These are phyloP conservation scores for Gonium pectorale DNA, from an alignment of 139 green algal species.

Conservation along the genomic window DNA sequence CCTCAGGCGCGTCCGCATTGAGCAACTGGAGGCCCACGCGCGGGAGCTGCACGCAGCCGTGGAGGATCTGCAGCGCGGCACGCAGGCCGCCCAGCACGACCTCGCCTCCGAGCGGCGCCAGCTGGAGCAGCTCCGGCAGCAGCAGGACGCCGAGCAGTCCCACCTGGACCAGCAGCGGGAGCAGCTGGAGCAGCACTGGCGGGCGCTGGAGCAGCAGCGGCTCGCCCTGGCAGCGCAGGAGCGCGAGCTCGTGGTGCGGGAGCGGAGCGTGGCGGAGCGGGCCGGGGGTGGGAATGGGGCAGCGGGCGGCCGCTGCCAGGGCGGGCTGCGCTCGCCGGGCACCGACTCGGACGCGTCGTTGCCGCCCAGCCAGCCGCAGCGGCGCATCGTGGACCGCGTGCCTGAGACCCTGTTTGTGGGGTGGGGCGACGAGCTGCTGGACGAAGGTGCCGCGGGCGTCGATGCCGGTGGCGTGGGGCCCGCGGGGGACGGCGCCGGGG, in stretches of 20 bases:
- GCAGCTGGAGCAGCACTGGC: neutral
- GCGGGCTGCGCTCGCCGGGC: neutral
- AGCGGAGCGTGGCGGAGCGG: too few species aligned
- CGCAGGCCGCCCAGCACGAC: neutral
- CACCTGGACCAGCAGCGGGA: neutral
- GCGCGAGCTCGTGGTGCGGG: neutral
- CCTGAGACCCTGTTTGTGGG: conserved; percentile 19
- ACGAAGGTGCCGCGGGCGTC: too few species aligned
- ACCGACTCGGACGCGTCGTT: conserved; percentile 22
- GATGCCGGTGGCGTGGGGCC: too few species aligned
- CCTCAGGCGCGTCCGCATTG: neutral
- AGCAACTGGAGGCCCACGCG: neutral
- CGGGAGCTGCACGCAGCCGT: neutral
- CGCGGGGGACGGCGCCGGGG: too few species aligned
- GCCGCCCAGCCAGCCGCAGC: conserved; percentile 19
- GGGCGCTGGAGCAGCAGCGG: too few species aligned
- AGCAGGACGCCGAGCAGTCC: neutral
- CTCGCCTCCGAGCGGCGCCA: neutral
- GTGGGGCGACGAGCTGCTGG: neutral
- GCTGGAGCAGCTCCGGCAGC: neutral
- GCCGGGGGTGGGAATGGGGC: too few species aligned
- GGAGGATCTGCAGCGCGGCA: neutral
- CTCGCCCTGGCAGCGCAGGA: neutral
- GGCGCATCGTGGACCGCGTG: neutral
- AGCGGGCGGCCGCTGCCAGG: too few species aligned